Base-by-base conservation (phyloP, 1,284 basidiomycete genomes). In the Ceratobasidium sp. region DNA sequence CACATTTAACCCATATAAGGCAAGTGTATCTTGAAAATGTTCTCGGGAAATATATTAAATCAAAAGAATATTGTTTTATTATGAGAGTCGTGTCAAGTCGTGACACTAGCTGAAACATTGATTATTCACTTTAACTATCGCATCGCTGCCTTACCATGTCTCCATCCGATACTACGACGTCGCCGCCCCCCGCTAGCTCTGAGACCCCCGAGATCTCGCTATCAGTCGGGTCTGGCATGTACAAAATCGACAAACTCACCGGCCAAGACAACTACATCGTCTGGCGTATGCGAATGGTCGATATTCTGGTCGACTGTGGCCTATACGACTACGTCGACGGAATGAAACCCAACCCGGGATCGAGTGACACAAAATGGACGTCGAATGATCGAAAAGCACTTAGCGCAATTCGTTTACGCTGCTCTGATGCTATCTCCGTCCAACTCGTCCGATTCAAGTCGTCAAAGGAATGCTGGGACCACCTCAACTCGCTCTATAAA, bases 211-310 rank as follows among this genome's bases (percentile, higher is more conserved):
- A 60, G 28, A 16, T n/a, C 28, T 28, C 58, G 26, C 36, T 45
- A 26, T 41, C 58, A 43, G 39, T 60, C 39, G 23, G 58, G 23
- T 60, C 39, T 6, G 58, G 58, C 23, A 45, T 45, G 21, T n/a
- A 60, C 39, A 60, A 60, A 23, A 60, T 60, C n/a, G 39, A 60
- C 23, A 60, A 60, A 60, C 58, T 60, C 10, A 60, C 58, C 36
- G 58, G 58, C 39, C 58, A 60, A 45, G 58, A 60, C 39, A 60
- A 60, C 21, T 60, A 60, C 43, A n/a, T 60, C 8, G 41, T 60
- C 39, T 60, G 58, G 58, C 23, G 58, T 18, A 60, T 45, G 58
- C 58, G 39, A 28, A 60, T 60, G 58, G 26, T 60, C 21, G 39
- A 60, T 30, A 45, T 60, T 16, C 26, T 60, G 30, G 36, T 60